phyloP scores from a whole-genome alignment of 2,329 filamentous ascomycete genomes.

The Pseudocercospora macadamiae region DNA sequence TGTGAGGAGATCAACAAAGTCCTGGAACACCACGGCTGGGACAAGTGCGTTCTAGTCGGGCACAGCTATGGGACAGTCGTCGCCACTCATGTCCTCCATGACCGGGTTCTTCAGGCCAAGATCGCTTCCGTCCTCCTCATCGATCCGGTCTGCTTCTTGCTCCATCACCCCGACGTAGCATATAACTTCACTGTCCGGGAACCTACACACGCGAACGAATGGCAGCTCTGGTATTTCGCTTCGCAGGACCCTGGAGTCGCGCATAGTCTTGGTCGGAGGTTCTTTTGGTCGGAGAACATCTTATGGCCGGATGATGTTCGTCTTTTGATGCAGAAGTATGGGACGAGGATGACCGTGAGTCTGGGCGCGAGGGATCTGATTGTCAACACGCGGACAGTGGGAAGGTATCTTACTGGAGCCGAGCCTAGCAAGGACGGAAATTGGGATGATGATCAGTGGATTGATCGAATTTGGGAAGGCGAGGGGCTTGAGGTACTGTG shows the following conservation, averaged over 20 bases:
- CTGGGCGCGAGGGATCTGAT: slow-evolving; percentile 66
- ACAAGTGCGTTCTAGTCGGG: slow-evolving; percentile 61
- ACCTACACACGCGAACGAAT: slow-evolving; percentile 63
- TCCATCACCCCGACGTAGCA: slow-evolving; percentile 70
- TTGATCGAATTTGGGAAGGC: slow-evolving; percentile 36
- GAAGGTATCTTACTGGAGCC: slow-evolving; percentile 54
- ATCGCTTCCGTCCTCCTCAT: slow-evolving; percentile 58
- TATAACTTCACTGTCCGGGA: slow-evolving; percentile 66
- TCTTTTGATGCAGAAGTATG: slow-evolving; percentile 32
- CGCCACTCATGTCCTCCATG: slow-evolving; percentile 63
- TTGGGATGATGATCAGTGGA: slow-evolving; percentile 37
- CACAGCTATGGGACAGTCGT: slow-evolving; percentile 67
- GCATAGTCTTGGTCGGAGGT: slow-evolving; percentile 64
- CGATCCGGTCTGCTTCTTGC: slow-evolving; percentile 67
- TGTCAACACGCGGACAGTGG: slow-evolving; percentile 62
- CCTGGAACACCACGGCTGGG: slow-evolving; percentile 60
- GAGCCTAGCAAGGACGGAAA: slow-evolving; percentile 22
- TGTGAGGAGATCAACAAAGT: slow-evolving; percentile 60
- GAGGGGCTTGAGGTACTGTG: slow-evolving; percentile 61
- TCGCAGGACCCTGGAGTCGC: slow-evolving; percentile 68
- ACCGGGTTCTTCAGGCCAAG: slow-evolving; percentile 46
- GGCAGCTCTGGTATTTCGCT: slow-evolving; percentile 72
- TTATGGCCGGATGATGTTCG: slow-evolving; percentile 69
- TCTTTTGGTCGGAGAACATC: slow-evolving; percentile 73
- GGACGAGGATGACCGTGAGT: slow-evolving; percentile 57